A percentile compares a stretch with the other conserved stretches of the same genome.
These are phyloP conservation scores for Apocynum venetum DNA, from an alignment of 257 asterid genomes.

Conservation along the genomic window DNA sequence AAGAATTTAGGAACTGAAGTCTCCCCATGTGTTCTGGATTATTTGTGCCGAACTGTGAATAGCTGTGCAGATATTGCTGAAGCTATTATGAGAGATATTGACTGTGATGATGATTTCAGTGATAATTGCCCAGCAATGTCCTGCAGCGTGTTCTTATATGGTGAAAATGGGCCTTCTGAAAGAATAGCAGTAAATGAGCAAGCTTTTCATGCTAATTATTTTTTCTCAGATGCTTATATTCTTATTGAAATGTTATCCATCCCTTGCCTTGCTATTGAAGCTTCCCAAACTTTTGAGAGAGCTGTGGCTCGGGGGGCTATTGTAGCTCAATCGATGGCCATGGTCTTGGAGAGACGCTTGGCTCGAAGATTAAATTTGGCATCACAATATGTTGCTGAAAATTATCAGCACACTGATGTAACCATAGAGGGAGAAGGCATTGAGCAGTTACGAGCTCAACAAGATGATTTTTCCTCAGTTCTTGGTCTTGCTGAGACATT, in stretches of 20 bases:
- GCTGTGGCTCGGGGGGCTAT: conserved; percentile 83
- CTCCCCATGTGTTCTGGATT: conserved; percentile 81
- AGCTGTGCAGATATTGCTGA: conserved; percentile 89
- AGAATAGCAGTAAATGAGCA: conserved; percentile 53
- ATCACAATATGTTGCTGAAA: conserved; percentile 60
- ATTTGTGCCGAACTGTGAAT: conserved; percentile 69
- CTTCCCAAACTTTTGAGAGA: conserved; percentile 91
- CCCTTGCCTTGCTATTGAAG: conserved; percentile 83
- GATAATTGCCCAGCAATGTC: conserved; percentile 41
- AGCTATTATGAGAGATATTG: conserved; percentile 75
- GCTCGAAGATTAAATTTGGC: conserved; percentile 51
- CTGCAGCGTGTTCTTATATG: conserved; percentile 53
- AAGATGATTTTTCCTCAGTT: conserved; percentile 68
- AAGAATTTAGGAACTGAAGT: conserved; percentile 72
- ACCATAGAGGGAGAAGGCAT: conserved; percentile 59
- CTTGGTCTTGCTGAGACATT: conserved; percentile 90
- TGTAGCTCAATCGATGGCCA: conserved; percentile 64
- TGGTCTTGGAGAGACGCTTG: conserved; percentile 74
- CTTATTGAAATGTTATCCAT: conserved; percentile 89
- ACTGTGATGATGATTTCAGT: conserved; percentile 51
- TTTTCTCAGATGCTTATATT: conserved; percentile 72
- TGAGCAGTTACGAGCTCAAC: conserved; percentile 66
- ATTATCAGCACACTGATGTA: conserved; percentile 51
- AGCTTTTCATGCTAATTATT: conserved; percentile 37
- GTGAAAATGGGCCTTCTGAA: conserved; percentile 62